Base-by-base conservation (phyloP, 768 basidiomycete genomes). In the Termitomyces sp. region DNA sequence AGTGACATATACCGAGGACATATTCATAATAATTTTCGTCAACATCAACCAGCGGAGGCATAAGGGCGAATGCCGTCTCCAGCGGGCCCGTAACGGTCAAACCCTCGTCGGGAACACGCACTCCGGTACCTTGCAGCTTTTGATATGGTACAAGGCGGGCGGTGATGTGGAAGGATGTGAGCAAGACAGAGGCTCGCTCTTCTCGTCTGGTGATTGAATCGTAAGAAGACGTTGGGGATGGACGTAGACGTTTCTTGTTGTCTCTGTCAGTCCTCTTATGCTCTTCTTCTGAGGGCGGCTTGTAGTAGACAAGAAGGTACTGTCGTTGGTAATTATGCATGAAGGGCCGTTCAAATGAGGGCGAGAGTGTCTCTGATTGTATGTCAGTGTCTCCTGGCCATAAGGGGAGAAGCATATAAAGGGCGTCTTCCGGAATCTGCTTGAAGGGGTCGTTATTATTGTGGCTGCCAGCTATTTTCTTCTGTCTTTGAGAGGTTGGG, bases 401-500 rank as follows among this genome's bases (percentile, higher is more conserved):
- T n/a, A 93, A 76, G 16, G 91, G 91, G 18, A 93, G 76, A 27
- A 92, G 79, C 91, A 93, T 93, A 69, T 87, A 91, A 54, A 92
- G 75, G 24, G 83, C 82, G 15, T 92, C 89, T 6, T 80, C 71
- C 0, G 87, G 87, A 39, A 93, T 77, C 36, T 82, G 75, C 36
- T 81, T 77, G 57, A 91, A 82, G 61, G 88, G 75, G 58, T 82
- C 78, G 4, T 70, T 49, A n/a, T 67, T 60, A 65, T 57, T 59
- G 63, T 63, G 53, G 31, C 66, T 57, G 51, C 62, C 65, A 57
- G 71, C 68, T 47, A 66, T 64, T 45, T 70, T 63, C 65, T 72
- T 72, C 58, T 69, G 68, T 58, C 70, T 75, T 54, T 68, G 65
- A 4, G 68, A 52, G 30, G 65, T 45, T 24, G 63, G 37, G 39